Percentiles rank a stretch among this genome's conserved stretches.
These are phyloP conservation scores for Elymus sibiricus DNA, from an alignment of 176 grass and related monocot genomes.

Conservation along the genomic window DNA sequence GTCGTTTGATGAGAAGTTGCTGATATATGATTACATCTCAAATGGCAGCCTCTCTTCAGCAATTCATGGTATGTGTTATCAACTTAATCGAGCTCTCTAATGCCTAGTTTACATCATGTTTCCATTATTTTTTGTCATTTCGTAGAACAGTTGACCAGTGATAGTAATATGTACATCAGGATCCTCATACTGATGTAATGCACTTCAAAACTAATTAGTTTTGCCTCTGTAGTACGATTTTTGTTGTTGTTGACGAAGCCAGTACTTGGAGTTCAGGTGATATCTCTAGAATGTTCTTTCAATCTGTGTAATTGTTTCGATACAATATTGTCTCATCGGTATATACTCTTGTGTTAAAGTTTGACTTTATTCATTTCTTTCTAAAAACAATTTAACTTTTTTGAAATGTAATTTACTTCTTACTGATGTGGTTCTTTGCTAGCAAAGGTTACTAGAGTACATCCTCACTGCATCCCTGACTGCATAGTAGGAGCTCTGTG, in stretches of 20 bases:
- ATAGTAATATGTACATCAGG: not conserved
- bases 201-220: not conserved
- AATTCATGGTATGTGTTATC: constrained; percentile 69
- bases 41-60: constrained; percentile 75
- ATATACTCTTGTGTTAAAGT: not conserved
- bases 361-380: constrained; percentile 15
- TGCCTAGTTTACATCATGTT: not conserved
- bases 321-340: not conserved
- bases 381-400: not conserved
- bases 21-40: constrained; percentile 95
- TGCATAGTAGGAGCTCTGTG: not conserved
- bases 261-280: not conserved
- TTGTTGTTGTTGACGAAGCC: not conserved
- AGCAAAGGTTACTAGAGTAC: not conserved
- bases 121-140: not conserved
- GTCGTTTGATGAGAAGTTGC: constrained; percentile 93
- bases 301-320: not conserved
- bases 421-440: not conserved
- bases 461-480: not conserved
- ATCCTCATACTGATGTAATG: not conserved
- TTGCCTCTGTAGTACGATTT: not conserved
- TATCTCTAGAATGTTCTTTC: not conserved
- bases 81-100: not conserved
- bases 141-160: not conserved
- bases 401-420: not conserved